Conservation (phyloP, 257 asterid genomes). For the Gardenia jasminoides region DNA sequence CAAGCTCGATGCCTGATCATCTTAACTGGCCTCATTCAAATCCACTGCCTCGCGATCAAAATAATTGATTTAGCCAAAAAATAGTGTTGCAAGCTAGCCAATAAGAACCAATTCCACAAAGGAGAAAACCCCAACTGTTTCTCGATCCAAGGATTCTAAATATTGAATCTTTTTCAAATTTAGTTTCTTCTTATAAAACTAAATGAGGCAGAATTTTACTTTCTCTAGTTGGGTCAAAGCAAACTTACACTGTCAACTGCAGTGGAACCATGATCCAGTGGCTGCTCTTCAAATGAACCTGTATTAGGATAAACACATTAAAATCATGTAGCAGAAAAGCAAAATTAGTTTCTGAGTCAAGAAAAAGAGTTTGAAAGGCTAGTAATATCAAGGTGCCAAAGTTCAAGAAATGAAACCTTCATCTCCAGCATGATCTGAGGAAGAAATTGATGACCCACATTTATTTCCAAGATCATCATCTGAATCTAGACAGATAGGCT, state of each 20-base stretch:
- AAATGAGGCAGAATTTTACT: background rate
- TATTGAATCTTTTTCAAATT: background rate
- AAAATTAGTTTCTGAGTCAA: background rate
- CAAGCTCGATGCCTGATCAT: background rate
- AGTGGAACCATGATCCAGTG: slow-evolving; percentile 24
- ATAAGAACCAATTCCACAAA: too few relatives aligned
- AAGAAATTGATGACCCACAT: slow-evolving; percentile 25
- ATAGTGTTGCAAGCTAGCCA: background rate
- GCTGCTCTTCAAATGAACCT: slow-evolving; percentile 44
- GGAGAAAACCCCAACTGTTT: background rate
- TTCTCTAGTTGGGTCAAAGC: background rate
- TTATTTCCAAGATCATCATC: slow-evolving; percentile 48
- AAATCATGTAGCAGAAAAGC: background rate
- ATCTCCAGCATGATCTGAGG: slow-evolving; percentile 19
- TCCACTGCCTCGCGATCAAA: background rate
- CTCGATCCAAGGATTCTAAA: background rate
- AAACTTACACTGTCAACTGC: slow-evolving; percentile 25
- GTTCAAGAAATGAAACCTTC: slow-evolving; percentile 43
- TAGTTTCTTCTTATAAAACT: background rate
- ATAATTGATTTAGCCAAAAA: background rate
- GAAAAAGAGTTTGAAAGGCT: background rate
- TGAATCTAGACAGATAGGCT: slow-evolving; percentile 42
- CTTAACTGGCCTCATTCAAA: background rate
- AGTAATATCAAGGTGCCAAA: background rate
- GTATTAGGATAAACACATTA: slow-evolving; percentile 26